Base-by-base conservation (phyloP, 495 filamentous ascomycete genomes). In the Penicillium parvum region DNA sequence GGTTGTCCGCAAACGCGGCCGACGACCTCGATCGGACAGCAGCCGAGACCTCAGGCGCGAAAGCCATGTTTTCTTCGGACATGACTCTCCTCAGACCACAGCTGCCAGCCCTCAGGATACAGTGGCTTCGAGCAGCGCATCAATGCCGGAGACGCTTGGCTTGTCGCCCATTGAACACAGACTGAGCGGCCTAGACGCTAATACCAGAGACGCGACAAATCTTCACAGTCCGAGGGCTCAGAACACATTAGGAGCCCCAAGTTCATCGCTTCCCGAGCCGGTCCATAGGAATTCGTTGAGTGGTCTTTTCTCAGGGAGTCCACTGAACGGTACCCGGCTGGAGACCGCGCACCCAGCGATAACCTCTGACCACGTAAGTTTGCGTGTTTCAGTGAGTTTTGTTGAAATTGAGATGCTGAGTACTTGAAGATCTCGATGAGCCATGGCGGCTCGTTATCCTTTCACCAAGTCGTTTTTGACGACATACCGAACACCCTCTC, bases 1-100 rank as follows among this genome's bases (percentile, higher is more conserved):
- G 23, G 34, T 18, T 19, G 41, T 54, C 7, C 46, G 46, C 21
- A 54, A 54, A 38, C 46, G 50, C 7, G 50, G 50, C 33, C 46
- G 50, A 9, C 46, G 46, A 23, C 50, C 50, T 22, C 42, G 46
- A 7, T 34, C 21, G 11, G 34, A 39, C 10, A 28, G 37, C 8
- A 26, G 10, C 18, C 40, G 34, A 7, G 22, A 12, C 25, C 9
- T 45, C 3, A 21, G 34, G 12, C 21, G 15, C 7, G 50, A 36
- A 7, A 27, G 12, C 7, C 30, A 17, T n/a, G 3, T 8, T 4
- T 33, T 17, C 15, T 29, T 39, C 20, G 30, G 22, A 5, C 11
- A 32, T 26, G 46, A 26, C 18, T 27, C 27, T 9, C 32, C 32
- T 4, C 28, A 47, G 12, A 16, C 5, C 5, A 19, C 33, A 17